Conservation (phyloP, 768 basidiomycete species). For the Pleurotus sapidus region DNA sequence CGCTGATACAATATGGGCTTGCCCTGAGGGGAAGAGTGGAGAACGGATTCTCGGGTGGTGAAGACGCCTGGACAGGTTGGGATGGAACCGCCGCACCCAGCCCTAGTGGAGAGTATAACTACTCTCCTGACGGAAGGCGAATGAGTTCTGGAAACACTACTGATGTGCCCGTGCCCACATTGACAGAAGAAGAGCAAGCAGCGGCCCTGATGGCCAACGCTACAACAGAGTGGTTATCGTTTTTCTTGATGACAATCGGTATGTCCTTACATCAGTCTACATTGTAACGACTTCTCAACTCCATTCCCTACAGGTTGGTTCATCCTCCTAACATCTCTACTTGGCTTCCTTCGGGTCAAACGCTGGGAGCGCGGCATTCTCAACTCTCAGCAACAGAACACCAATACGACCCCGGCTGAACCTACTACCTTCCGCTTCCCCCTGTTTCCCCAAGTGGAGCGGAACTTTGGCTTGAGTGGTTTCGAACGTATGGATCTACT, state of each 20-base stretch:
- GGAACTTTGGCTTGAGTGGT: constrained; percentile 35
- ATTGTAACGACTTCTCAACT: neutral
- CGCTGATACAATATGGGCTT: constrained; percentile 94
- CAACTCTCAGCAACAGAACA: constrained; percentile 44
- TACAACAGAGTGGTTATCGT: constrained; percentile 92
- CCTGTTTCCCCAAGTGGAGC: constrained; percentile 35
- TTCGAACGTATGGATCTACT: constrained; percentile 38
- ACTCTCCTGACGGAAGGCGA: constrained; percentile 38
- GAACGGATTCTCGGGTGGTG: constrained; percentile 24
- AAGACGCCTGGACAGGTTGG: constrained; percentile 29
- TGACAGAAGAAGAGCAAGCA: constrained; percentile 33
- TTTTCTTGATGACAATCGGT: constrained; percentile 90
- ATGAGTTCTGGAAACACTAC: constrained; percentile 12
- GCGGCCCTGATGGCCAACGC: constrained; percentile 48
- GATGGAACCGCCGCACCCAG: constrained; percentile 32
- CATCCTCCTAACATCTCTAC: constrained; percentile 83
- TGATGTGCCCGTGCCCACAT: constrained; percentile 10
- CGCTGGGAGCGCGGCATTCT: constrained; percentile 83
- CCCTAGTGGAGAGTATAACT: constrained; percentile 42
- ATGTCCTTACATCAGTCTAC: constrained; percentile 18
- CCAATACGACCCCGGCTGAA: constrained; percentile 15
- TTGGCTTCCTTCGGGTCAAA: constrained; percentile 88
- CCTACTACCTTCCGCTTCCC: constrained; percentile 15
- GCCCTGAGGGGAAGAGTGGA: constrained; percentile 61
- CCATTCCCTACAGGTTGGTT: constrained; percentile 27